These are phyloP conservation scores for Infundibulicybe gibba DNA, from an alignment of 768 basidiomycete genomes.

Conservation along the genomic window DNA sequence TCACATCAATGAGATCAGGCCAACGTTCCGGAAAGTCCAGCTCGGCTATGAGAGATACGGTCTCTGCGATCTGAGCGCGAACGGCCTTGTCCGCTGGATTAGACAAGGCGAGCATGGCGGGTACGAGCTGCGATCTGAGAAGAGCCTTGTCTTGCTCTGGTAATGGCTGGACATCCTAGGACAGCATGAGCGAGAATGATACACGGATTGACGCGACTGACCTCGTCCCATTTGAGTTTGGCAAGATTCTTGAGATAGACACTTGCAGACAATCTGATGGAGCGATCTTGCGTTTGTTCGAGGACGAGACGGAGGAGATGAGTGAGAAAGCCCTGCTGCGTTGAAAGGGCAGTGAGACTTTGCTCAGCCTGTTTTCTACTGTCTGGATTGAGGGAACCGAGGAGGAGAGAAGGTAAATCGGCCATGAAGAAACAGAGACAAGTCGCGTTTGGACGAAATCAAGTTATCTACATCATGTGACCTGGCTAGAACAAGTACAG, in stretches of 20 bases:
- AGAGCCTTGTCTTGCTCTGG: conserved; percentile 66
- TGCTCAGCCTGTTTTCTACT: conserved; percentile 82
- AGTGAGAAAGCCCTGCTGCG: conserved; percentile 74
- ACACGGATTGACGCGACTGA: conserved; percentile 24
- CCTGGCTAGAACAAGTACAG: too few relatives aligned
- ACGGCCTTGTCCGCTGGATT: conserved; percentile 66
- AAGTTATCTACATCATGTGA: neutral
- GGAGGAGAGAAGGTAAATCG: conserved; percentile 64
- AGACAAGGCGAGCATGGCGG: conserved; percentile 88
- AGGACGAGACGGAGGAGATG: conserved; percentile 79
- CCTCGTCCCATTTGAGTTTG: conserved; percentile 88
- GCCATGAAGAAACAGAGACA: conserved; percentile 40
- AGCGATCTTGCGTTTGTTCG: conserved; percentile 58
- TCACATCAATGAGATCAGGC: conserved; percentile 86
- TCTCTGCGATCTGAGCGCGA: conserved; percentile 87
- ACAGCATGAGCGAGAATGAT: conserved; percentile 2
- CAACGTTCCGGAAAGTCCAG: conserved; percentile 89
- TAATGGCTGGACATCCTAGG: conserved; percentile 71
- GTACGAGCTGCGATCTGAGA: conserved; percentile 76
- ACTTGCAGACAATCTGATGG: conserved; percentile 78
- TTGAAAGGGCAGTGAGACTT: conserved; percentile 60
- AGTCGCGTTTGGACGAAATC: neutral
- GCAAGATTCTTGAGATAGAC: conserved; percentile 93
- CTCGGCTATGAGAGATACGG: conserved; percentile 87
- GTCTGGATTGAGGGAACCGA: conserved; percentile 65